Base-by-base conservation (phyloP, 2,329 filamentous ascomycete species). In the Verticillium klebahnii region DNA sequence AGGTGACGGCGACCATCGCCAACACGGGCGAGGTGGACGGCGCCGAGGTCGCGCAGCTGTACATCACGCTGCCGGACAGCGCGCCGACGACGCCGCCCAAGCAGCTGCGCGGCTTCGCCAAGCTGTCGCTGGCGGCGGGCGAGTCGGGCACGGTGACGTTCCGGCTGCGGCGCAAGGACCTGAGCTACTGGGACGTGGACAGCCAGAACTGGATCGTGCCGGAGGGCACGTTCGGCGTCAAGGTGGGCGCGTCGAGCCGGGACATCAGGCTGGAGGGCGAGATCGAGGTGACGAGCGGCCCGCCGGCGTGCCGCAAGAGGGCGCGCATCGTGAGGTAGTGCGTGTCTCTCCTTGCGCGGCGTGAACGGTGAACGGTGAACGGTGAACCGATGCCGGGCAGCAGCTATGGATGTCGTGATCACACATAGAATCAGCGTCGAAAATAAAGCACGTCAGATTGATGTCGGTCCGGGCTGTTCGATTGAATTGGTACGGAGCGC, bases 51-150 rank as follows among this genome's bases (percentile, higher is more conserved):
- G 79, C 85, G 0, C 89, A 92, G 79, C 73, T 91, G 5, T 84
- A 82, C 68, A 69, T 84, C 23, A 73, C 74, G 8, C 74, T 80
- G 57, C 79, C 81, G 5, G 67, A 74, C 36, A 70, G 74, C 11
- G 74, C 75, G 25, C 74, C 72, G 5, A 65, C 73, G 2, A 72
- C 76, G 2, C 80, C 89, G 0, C 77, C 82, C 0, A 78, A 81
- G 54, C 86, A 89, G 69, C 77, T 90, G n/a, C 81, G 88, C 31
- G 87, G 85, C 4, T 90, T 90, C 66, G 82, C 88, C 62, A 90
- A 90, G 74, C 69, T 88, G 9, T 69, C 74, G 15, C 71, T 90
- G 23, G 72, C 78, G 19, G 73, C 77, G 1, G 84, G 82, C 0
- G 76, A 84, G 67, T 77, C 70, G 2, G 72, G 68, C 60, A 77